Base-by-base conservation (phyloP, 75 land plant genomes). In the Cunninghamia lanceolata region DNA sequence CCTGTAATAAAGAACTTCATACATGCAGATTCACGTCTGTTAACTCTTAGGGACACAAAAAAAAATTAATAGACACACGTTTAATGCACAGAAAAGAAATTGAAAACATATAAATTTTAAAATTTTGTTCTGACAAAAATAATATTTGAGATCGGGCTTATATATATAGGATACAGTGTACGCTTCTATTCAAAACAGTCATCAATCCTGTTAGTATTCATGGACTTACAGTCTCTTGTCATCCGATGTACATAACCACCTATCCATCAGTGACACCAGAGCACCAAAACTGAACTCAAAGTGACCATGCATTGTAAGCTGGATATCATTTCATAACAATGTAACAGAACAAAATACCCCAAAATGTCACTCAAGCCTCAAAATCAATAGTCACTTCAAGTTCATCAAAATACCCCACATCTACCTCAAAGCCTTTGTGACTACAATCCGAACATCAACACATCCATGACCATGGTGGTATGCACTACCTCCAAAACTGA, bases 381-480 rank as follows among this genome's bases (percentile, higher is more conserved):
- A 94, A 91, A 36, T 96, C 92, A 83, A 98, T 98, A 46, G 96
- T 98, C 16, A 96, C 87, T 85, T 92, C 89, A 21, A 98, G 84
- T 89, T 98, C 99, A 70, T 96, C 97, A 87, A 96, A 94, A 39
- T 94, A 86, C 95, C 95, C 90, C 95, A 99, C 97, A 96, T 93
- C 99, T 99, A 98, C 3, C 96, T 96, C 89, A 96, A 75, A 76
- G 99, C 99, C 85, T 96, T 98, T 76, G 96, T 96, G 17, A 94
- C 97, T 91, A 95, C 94, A 73, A 92, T 97, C 59, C 99, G 93
- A 79, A 98, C 97, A 91, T 96, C 95, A 25, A 96, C 99, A 91
- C 99, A 98, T 89, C 96, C 99, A 91, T 99, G 96, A 99, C 99
- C 35, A 95, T 96, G 78, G 96, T 98, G 53, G 96, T 96, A 30